Evolutionary conservation across 805 yeast species (phyloP), one percentile per base, ranked within the genome.

Genomic region (Schwanniomyces polymorphus): DNA sequence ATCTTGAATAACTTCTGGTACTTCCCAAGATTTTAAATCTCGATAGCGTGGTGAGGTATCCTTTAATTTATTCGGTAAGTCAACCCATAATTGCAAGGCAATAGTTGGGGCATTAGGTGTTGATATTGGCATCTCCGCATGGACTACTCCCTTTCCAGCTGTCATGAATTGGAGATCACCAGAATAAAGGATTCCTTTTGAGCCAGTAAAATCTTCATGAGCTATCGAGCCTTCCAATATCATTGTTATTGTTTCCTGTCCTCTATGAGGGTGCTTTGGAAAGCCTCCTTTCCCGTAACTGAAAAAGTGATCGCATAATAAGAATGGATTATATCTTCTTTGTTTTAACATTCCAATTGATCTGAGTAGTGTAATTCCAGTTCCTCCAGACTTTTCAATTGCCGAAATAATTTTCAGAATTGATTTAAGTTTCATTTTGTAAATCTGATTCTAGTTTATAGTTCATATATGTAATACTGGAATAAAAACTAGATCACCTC

Each of bases 121-220:
- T 31, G 75, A 71, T 29, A 84, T 84, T 8, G 96, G 96, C 81
- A 89, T 89, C 61, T 90, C 97, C 2, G 90, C 79, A 64, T 89
- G 97, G 45, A 87, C 87, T 29, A 89, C 81, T 42, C 95, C 97
- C 57, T 78, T 79, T 49, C 96, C 97, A 5, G 97, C 96, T 25
- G 96, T 90, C 97, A 90, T 90, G 65, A 90, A 89, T 64, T 90
- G 97, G 55, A 91, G 72, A 63, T 90, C 97, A 47, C 96, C 97
- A 7, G 89, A 81, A 51, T 79, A 75, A 44, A 91, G 68, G 8
- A 88, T 74, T 45, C 96, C 97, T 44, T 79, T 76, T 14, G 86
- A 71, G 1, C 96, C 96, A 2, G 95, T 87, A 67, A 90, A 88
- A 63, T 91, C 97, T 51, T 64, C 74, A 48, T 70, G 75, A 12